Evolutionary conservation across 2,329 filamentous ascomycete species (phyloP).

Genomic region (Aspergillus sp.): DNA sequence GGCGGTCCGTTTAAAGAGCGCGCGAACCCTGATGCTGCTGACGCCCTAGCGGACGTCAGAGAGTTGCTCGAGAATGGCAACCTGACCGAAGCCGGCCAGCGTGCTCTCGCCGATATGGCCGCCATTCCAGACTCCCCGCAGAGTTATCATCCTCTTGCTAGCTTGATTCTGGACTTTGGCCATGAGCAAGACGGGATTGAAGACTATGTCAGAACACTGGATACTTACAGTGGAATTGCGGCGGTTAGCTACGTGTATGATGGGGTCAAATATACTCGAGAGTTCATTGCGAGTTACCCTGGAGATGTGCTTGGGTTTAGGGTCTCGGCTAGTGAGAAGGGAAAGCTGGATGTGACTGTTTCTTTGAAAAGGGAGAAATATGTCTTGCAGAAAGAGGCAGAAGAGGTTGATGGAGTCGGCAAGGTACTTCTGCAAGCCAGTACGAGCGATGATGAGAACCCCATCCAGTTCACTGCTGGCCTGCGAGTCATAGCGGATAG

Average conservation of each 20-base stretch:
- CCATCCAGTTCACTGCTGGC: background rate
- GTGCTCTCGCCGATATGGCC: slow-evolving; percentile 7
- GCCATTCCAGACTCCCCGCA: slow-evolving; percentile 5
- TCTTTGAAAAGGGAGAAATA: slow-evolving; percentile 3
- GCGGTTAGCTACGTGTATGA: slow-evolving; percentile 6
- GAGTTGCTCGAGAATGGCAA: slow-evolving; percentile 8
- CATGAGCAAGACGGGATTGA: background rate
- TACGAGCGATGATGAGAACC: background rate
- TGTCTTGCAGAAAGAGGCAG: background rate
- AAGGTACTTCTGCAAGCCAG: background rate
- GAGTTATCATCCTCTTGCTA: slow-evolving; percentile 13
- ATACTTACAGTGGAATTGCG: slow-evolving; percentile 3
- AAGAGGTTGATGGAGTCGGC: background rate
- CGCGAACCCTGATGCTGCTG: slow-evolving; percentile 7
- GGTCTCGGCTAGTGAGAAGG: slow-evolving; percentile 1
- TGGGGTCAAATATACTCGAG: slow-evolving; percentile 8
- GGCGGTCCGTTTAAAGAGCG: slow-evolving; percentile 18
- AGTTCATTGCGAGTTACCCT: slow-evolving; percentile 15
- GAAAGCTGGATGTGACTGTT: background rate
- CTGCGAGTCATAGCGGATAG: background rate
- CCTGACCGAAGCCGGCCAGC: slow-evolving; percentile 6
- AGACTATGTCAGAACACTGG: slow-evolving; percentile 12
- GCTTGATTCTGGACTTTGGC: slow-evolving; percentile 8
- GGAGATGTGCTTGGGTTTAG: slow-evolving; percentile 8
- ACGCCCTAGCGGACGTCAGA: background rate